These are phyloP conservation scores for Alternaria sp. DNA, from an alignment of 2,329 filamentous ascomycete genomes.

Conservation along the genomic window DNA sequence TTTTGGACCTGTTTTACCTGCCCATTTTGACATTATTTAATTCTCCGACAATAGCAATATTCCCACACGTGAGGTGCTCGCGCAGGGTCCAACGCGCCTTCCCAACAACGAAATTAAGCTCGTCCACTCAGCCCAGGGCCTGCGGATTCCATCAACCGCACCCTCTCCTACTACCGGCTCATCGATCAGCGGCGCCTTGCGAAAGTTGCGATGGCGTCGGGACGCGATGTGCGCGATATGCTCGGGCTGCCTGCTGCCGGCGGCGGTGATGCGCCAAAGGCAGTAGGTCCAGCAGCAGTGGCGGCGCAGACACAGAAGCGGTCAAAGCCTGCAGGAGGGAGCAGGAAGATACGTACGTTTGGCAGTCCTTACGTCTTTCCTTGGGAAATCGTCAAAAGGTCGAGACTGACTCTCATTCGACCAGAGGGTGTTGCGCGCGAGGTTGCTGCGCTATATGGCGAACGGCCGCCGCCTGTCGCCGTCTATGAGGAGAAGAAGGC, in stretches of 20 bases:
- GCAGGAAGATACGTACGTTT: slow-evolving; percentile 63
- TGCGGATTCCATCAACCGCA: slow-evolving; percentile 38
- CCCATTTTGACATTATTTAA: slow-evolving; percentile 8
- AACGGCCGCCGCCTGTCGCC: slow-evolving; percentile 53
- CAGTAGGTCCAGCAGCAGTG: slow-evolving; percentile 34
- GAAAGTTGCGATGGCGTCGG: slow-evolving; percentile 47
- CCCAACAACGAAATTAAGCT: slow-evolving; percentile 28
- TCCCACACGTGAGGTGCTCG: slow-evolving; percentile 24
- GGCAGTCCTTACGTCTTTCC: slow-evolving; percentile 24
- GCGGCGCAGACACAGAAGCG: slow-evolving; percentile 70
- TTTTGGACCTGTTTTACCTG: slow-evolving; percentile 4
- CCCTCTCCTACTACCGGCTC: slow-evolving; percentile 26
- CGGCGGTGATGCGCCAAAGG: slow-evolving; percentile 53
- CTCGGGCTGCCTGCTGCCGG: slow-evolving; percentile 74
- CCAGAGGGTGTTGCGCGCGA: slow-evolving; percentile 53
- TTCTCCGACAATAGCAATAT: slow-evolving; percentile 9
- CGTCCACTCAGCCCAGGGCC: slow-evolving; percentile 36
- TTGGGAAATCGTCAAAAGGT: slow-evolving; percentile 31
- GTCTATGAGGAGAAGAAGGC: slow-evolving; percentile 53
- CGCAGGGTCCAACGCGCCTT: slow-evolving; percentile 23
- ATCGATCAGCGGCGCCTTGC: slow-evolving; percentile 31
- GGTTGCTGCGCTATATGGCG: slow-evolving; percentile 53
- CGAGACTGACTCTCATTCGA: slow-evolving; percentile 33
- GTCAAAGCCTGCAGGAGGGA: slow-evolving; percentile 66
- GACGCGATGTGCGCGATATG: slow-evolving; percentile 81